phyloP scores from a whole-genome alignment of 2,329 filamentous ascomycete species.

The Trichoderma arundinaceum region DNA sequence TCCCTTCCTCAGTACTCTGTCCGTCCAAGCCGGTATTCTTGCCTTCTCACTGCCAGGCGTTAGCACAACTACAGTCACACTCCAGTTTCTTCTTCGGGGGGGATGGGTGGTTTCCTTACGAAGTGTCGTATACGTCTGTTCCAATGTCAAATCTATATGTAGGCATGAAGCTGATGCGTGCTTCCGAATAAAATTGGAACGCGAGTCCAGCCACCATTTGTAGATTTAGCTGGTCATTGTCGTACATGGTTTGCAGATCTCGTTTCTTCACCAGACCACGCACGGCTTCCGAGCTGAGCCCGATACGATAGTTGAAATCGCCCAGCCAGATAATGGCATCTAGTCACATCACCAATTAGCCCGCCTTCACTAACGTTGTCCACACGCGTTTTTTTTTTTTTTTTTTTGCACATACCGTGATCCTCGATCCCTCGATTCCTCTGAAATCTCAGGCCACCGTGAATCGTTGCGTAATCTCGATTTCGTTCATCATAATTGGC shows the following conservation, averaged over 20 bases:
- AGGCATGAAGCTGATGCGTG: slow-evolving; percentile 83
- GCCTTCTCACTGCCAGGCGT: slow-evolving; percentile 74
- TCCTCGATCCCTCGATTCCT: slow-evolving; percentile 89
- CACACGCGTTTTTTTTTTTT: not conserved
- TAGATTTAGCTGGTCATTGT: slow-evolving; percentile 93
- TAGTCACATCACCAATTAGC: slow-evolving; percentile 35
- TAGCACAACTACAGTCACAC: slow-evolving; percentile 29
- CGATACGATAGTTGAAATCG: slow-evolving; percentile 98
- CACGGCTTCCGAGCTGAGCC: slow-evolving; percentile 77
- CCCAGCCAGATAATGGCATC: slow-evolving; percentile 90
- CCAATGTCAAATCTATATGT: slow-evolving; percentile 97
- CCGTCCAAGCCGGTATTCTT: slow-evolving; percentile 96
- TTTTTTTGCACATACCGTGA: slow-evolving; percentile 63
- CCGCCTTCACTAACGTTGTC: not conserved
- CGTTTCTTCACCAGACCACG: slow-evolving; percentile 73
- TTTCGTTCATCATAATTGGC: slow-evolving; percentile 97
- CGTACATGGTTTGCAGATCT: slow-evolving; percentile 80
- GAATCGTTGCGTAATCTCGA: slow-evolving; percentile 88
- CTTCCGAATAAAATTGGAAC: slow-evolving; percentile 92
- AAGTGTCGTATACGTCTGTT: slow-evolving; percentile 88
- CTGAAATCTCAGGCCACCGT: slow-evolving; percentile 86
- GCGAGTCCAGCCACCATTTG: slow-evolving; percentile 93
- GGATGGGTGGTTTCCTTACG: slow-evolving; percentile 57
- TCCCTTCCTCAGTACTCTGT: slow-evolving; percentile 88
- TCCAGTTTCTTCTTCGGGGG: not conserved